Percentiles rank a stretch among this genome's conserved stretches.
phyloP scores from a whole-genome alignment of 768 basidiomycete species.

The Butyriboletus loyo region DNA sequence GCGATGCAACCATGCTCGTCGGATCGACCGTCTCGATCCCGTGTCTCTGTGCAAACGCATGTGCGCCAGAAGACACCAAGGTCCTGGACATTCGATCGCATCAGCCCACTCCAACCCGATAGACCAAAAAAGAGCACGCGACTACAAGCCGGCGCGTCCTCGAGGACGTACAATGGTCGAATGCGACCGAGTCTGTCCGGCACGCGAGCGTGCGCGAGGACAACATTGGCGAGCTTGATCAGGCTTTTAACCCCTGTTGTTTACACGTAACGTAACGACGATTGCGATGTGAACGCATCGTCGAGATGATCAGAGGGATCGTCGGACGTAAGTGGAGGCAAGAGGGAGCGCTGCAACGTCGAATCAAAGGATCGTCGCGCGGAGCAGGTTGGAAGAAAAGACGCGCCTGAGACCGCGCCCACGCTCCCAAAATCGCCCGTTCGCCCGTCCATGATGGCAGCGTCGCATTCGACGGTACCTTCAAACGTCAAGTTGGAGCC shows the following conservation, averaged over 20 bases:
- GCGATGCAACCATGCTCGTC: slow-evolving; percentile 47
- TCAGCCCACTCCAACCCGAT: background rate
- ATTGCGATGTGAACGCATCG: background rate
- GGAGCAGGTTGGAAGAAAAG: background rate
- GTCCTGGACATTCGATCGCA: slow-evolving; percentile 38
- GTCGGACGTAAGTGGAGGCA: background rate
- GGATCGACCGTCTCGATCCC: slow-evolving; percentile 37
- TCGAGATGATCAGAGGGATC: background rate
- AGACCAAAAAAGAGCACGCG: background rate
- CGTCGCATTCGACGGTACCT: slow-evolving; percentile 82
- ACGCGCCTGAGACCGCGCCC: slow-evolving; percentile 66
- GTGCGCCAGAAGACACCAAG: slow-evolving; percentile 61
- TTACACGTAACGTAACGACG: background rate
- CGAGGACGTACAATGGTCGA: slow-evolving; percentile 56
- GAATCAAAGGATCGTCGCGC: background rate
- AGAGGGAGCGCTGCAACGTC: background rate
- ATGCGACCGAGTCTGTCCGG: slow-evolving; percentile 59
- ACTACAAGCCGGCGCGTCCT: background rate
- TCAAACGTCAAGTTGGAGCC: slow-evolving; percentile 76
- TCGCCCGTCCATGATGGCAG: slow-evolving; percentile 61
- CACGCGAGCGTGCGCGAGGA: slow-evolving; percentile 53
- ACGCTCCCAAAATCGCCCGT: slow-evolving; percentile 61
- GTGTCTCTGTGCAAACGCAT: slow-evolving; percentile 43
- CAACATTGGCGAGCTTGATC: slow-evolving; percentile 52
- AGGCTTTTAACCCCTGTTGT: slow-evolving; percentile 67